Evolutionary conservation across 2,329 filamentous ascomycete genomes (phyloP).

Genomic region (Diplodia intermedia): DNA sequence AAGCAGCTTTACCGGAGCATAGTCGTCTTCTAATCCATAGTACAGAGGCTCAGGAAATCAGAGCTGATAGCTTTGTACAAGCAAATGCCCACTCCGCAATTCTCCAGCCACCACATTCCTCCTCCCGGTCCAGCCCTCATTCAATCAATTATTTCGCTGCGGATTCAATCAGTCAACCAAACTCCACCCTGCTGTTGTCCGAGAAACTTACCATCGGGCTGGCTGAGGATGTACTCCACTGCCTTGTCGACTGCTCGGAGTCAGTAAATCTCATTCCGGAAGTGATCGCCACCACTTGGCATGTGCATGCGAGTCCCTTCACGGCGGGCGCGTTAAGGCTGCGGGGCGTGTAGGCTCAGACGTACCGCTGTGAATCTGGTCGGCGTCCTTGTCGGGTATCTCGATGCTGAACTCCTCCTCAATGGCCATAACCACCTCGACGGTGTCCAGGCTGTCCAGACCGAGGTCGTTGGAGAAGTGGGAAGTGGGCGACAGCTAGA

Average conservation of each 20-base stretch:
- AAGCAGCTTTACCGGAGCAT: constrained; percentile 17
- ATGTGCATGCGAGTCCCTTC: neutral
- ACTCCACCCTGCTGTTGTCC: neutral
- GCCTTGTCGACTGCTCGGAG: constrained; percentile 79
- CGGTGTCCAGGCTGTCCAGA: constrained; percentile 95
- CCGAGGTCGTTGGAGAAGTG: constrained; percentile 98
- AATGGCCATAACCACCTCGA: constrained; percentile 99
- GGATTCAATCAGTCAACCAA: constrained; percentile 36
- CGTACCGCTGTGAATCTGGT: constrained; percentile 91
- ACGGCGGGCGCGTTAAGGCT: neutral
- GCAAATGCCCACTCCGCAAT: constrained; percentile 40
- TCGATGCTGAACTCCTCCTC: constrained; percentile 97
- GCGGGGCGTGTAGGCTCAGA: constrained; percentile 34
- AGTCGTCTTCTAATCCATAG: constrained; percentile 44
- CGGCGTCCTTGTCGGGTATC: constrained; percentile 97
- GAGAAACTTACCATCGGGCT: constrained; percentile 80
- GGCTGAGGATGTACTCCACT: constrained; percentile 89
- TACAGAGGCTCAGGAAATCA: constrained; percentile 46
- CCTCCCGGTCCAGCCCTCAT: constrained; percentile 35
- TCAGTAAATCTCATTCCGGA: constrained; percentile 41
- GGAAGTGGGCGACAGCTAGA: constrained; percentile 78
- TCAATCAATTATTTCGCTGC: constrained; percentile 44
- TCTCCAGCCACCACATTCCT: constrained; percentile 32
- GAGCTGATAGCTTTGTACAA: constrained; percentile 39
- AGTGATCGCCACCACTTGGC: constrained; percentile 1